A percentile compares a stretch with the other conserved stretches of the same genome.
phyloP scores from a whole-genome alignment of 2,329 filamentous ascomycete genomes.

The Arachnomyces sp. region DNA sequence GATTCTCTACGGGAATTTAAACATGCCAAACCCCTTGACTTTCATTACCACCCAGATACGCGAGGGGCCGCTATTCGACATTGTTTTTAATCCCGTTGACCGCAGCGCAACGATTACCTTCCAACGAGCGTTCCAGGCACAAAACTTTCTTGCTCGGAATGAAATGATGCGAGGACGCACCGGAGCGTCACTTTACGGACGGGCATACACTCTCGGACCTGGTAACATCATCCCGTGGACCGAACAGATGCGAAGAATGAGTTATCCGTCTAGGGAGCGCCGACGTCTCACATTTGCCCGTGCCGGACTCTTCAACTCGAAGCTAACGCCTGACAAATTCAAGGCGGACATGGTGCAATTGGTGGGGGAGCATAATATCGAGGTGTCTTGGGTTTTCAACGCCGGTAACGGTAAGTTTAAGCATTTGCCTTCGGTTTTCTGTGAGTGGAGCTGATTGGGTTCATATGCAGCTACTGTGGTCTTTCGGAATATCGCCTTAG shows the following conservation, averaged over 20 bases:
- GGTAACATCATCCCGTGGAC: slow-evolving; percentile 27
- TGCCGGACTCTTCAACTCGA: slow-evolving; percentile 28
- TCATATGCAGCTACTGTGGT: slow-evolving; percentile 27
- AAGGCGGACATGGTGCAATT: slow-evolving; percentile 24
- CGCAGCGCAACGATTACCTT: slow-evolving; percentile 30
- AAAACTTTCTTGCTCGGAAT: slow-evolving; percentile 26
- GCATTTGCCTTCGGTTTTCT: neutral
- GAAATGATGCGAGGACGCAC: slow-evolving; percentile 19
- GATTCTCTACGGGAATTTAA: slow-evolving; percentile 16
- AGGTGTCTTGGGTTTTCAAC: slow-evolving; percentile 36
- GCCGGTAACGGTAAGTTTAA: slow-evolving; percentile 33
- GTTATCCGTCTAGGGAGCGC: slow-evolving; percentile 27
- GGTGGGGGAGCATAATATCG: slow-evolving; percentile 28
- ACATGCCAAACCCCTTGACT: slow-evolving; percentile 10
- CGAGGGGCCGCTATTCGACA: slow-evolving; percentile 32
- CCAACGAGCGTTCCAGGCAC: slow-evolving; percentile 28
- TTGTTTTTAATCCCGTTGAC: slow-evolving; percentile 24
- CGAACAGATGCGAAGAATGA: slow-evolving; percentile 28
- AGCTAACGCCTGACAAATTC: slow-evolving; percentile 27
- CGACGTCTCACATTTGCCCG: slow-evolving; percentile 35
- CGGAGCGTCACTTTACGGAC: slow-evolving; percentile 27
- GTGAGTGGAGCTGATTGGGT: neutral
- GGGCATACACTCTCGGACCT: slow-evolving; percentile 20
- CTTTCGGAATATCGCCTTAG: slow-evolving; percentile 30
- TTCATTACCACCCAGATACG: slow-evolving; percentile 29